Percentiles rank a stretch among this genome's conserved stretches.
phyloP scores from a whole-genome alignment of 495 filamentous ascomycete genomes.

The Penicillium psychrofluorescens region DNA sequence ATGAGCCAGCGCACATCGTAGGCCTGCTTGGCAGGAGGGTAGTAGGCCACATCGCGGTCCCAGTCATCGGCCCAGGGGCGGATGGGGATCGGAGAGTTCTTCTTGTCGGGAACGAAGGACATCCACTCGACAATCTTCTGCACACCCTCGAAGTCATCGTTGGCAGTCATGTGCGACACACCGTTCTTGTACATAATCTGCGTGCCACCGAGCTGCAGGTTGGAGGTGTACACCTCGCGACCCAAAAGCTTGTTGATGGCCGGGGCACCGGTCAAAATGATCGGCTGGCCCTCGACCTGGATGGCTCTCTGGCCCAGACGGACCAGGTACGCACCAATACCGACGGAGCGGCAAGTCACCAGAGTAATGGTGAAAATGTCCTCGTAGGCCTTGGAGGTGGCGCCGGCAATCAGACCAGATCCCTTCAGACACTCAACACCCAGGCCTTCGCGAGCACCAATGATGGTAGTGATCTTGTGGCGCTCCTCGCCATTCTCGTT shows the following conservation, averaged over 20 bases:
- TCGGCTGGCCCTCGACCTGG: conserved; percentile 97
- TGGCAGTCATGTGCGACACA: conserved; percentile 97
- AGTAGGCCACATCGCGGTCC: conserved; percentile 87
- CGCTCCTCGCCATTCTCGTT: conserved; percentile 82
- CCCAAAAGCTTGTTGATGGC: conserved; percentile 98
- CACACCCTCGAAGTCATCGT: conserved; percentile 95
- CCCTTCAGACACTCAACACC: conserved; percentile 97
- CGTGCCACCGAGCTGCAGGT: conserved; percentile 96
- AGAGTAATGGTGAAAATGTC: conserved; percentile 99
- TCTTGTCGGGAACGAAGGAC: conserved; percentile 92
- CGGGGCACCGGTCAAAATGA: conserved; percentile 95
- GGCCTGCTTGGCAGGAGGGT: conserved; percentile 76
- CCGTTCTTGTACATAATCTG: conserved; percentile 99
- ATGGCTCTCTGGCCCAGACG: conserved; percentile 96
- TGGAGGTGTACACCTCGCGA: conserved; percentile 97
- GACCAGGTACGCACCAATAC: conserved; percentile 97
- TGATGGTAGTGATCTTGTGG: conserved; percentile 88
- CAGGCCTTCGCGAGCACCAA: conserved; percentile 91
- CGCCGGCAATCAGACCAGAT: conserved; percentile 95
- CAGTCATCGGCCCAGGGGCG: conserved; percentile 76
- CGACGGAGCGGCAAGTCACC: conserved; percentile 94
- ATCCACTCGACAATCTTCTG: conserved; percentile 98
- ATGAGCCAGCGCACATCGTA: conserved; percentile 95
- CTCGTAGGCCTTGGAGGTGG: conserved; percentile 93
- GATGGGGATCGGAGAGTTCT: conserved; percentile 81